Base-by-base conservation (phyloP, 2,329 filamentous ascomycete species). In the Talaromyces sp. region DNA sequence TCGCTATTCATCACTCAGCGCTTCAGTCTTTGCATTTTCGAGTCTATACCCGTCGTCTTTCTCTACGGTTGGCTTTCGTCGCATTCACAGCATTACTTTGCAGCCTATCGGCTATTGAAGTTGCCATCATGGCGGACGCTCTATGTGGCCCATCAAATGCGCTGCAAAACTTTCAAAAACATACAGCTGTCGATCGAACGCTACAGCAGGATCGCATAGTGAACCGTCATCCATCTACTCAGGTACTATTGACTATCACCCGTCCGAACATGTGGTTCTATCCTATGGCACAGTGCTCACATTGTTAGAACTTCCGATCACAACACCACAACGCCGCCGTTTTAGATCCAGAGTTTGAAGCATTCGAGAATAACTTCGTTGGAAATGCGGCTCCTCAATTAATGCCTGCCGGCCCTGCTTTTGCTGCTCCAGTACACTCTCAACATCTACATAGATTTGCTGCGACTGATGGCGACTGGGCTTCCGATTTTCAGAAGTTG, bases 111-210 rank as follows among this genome's bases (percentile, higher is more conserved):
- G n/a, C 25, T 54, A 40, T 56, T 43, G 25, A 58, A 45, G 51
- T 56, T 36, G 51, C 29, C 72, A 80, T 69, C 71, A 91, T 91
- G 88, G 82, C 86, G 61, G 88, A 91, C 72, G 83, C 85, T 70
- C 80, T 91, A 64, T 93, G 91, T 75, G 90, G 91, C 66, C 89
- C 90, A 19, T 91, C 90, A 13, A 92, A 91, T 77, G 85, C 89
- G 68, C 85, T 91, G 61, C 90, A 92, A 77, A 89, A 85, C 72
- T 87, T 93, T 74, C 85, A 89, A 72, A 88, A 89, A 71, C 90
- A 92, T 76, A 81, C 86, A 11, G 83, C 88, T 58, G 83, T 86
- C 68, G 89, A 93, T 74, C 83, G 89, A 63, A 88, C 88, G 10
- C 81, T 90, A 58, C 90, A 93, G 73, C 91, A 92, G 76, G 91